Evolutionary conservation across 75 land plant species (phyloP).

Genomic region (Selaginella tamariscina): DNA sequence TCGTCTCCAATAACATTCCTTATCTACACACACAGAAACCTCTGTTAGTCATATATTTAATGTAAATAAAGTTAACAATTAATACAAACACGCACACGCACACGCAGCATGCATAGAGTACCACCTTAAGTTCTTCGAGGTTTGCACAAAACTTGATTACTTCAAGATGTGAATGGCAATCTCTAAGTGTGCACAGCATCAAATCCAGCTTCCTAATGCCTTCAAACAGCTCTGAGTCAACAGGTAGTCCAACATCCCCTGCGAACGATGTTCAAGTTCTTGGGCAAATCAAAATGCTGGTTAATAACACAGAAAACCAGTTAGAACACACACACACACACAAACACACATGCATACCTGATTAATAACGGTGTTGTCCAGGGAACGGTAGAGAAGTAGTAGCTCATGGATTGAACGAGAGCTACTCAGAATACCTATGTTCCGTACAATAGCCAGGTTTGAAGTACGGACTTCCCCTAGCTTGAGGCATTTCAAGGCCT

Average conservation of each 20-base stretch:
- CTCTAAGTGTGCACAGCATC: constrained; percentile 37
- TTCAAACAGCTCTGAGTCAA: constrained; percentile 37
- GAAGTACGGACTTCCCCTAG: constrained; percentile 52
- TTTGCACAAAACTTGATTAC: constrained; percentile 65
- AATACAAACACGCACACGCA: background rate
- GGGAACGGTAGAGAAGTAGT: constrained; percentile 47
- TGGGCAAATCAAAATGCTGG: constrained; percentile 32
- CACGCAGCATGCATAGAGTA: no score
- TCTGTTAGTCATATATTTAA: no score
- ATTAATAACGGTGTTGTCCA: constrained; percentile 4
- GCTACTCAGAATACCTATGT: constrained; percentile 31
- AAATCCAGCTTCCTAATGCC: constrained; percentile 66
- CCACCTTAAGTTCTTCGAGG: constrained; percentile 82
- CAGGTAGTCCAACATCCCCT: constrained; percentile 30
- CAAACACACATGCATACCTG: no score
- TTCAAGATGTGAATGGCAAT: constrained; percentile 40
- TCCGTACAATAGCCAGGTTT: constrained; percentile 16
- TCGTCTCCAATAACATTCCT: constrained; percentile 82
- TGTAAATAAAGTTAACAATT: no score
- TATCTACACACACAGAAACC: no score
- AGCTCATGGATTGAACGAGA: constrained; percentile 59
- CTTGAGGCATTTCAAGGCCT: constrained; percentile 46
- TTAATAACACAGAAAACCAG: no score
- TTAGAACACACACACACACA: no score
- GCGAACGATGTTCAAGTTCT: constrained; percentile 40